These are phyloP conservation scores for Aspergillus novofumigatus DNA, from an alignment of 2,329 filamentous ascomycete genomes.

Conservation along the genomic window DNA sequence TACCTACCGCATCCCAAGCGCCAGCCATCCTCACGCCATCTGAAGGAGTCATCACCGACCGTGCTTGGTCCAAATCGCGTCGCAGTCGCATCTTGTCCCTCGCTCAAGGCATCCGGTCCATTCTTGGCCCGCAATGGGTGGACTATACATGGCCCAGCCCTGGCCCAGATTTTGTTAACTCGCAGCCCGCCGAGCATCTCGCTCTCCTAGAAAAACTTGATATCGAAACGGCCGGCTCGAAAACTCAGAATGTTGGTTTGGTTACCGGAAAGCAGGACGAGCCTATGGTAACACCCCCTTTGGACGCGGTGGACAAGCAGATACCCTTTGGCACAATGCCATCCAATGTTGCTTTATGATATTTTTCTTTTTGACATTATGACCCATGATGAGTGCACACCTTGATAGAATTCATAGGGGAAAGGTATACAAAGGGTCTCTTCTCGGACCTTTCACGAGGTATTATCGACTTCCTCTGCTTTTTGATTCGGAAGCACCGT, in stretches of 20 bases:
- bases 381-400: neutral
- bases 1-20: constrained; percentile 11
- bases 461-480: neutral
- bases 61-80: constrained; percentile 36
- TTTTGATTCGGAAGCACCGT: no score
- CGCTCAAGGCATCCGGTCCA: constrained; percentile 34
- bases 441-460: neutral
- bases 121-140: constrained; percentile 40
- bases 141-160: constrained; percentile 46
- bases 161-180: constrained; percentile 39
- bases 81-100: constrained; percentile 33
- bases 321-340: constrained; percentile 11
- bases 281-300: constrained; percentile 28
- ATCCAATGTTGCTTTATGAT: constrained; percentile 7
- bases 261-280: constrained; percentile 5
- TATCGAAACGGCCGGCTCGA: neutral
- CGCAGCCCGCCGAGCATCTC: constrained; percentile 26
- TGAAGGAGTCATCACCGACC: constrained; percentile 35
- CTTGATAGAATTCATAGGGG: neutral
- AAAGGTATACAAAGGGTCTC: neutral
- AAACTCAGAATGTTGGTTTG: neutral
- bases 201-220: constrained; percentile 7
- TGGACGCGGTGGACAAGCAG: constrained; percentile 24
- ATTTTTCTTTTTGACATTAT: neutral
- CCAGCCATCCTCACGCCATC: constrained; percentile 31